Evolutionary conservation across 2,329 filamentous ascomycete genomes (phyloP).

Genomic region (Blastomyces silverae): DNA sequence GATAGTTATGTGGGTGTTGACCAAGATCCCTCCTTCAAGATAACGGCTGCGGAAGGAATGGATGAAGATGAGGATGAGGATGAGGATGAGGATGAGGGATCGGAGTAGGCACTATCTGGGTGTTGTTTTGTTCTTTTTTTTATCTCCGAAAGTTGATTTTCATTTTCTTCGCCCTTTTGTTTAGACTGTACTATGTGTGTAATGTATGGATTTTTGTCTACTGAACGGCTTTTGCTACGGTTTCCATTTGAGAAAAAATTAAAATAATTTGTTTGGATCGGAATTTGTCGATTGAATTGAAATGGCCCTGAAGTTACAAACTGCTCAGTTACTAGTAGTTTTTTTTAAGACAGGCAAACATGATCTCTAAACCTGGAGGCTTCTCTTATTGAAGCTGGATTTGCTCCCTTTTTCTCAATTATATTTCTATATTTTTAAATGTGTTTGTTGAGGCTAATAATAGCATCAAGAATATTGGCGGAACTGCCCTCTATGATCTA

Average conservation of each 20-base stretch:
- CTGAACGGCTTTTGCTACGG: not conserved
- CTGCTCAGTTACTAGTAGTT: no score
- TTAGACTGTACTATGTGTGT: constrained; percentile 6
- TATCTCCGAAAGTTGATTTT: not conserved
- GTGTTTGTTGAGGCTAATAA: no score
- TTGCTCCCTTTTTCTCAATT: no score
- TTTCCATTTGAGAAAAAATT: not conserved
- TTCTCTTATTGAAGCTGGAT: no score
- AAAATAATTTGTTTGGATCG: not conserved
- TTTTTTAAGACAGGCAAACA: no score
- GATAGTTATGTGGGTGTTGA: constrained; percentile 96
- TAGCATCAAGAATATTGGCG: no score
- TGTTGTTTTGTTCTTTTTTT: not conserved
- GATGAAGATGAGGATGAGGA: constrained; percentile 90
- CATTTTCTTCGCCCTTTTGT: not conserved
- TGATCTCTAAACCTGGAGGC: no score
- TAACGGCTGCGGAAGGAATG: constrained; percentile 85
- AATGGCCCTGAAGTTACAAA: not conserved
- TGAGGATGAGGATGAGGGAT: constrained; percentile 53
- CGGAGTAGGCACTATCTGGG: constrained; percentile 3
- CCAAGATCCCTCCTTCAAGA: constrained; percentile 82
- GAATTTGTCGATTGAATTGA: not conserved
- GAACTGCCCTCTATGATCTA: no score
- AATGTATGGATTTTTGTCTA: constrained; percentile 5
- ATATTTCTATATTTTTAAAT: no score